Base-by-base conservation (phyloP, 2,329 filamentous ascomycete genomes). In the Pseudogymnoascus sp. region DNA sequence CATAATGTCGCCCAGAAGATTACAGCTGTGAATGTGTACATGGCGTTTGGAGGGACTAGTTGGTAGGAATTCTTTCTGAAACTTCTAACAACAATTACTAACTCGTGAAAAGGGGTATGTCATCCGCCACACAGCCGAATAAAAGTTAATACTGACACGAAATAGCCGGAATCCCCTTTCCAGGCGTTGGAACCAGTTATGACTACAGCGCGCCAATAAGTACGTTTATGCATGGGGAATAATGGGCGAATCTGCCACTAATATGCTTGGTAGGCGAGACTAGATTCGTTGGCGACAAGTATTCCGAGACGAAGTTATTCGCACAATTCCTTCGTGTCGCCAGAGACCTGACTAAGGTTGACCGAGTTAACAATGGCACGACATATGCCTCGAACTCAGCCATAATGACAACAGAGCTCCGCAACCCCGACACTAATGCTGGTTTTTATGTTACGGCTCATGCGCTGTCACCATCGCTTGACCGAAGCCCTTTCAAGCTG, bases 11-110 rank as follows among this genome's bases (percentile, higher is more conserved):
- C 78, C 25, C 81, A 87, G 67, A 76, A 82, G 0, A 79, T 86
- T 3, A 84, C 82, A 0, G 82, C 82, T 0, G 79, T 86, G 62
- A 85, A 79, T 30, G 71, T 88, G 1, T 88, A 88, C 69, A 87
- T 88, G 84, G 73, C 85, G 60, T 88, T 80, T 60, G 85, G 85
- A 3, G 85, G 85, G 2, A 87, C 85, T 0, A 86, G 83, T 65
- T 87, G 83, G 84, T 66, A 60, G 35, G 61, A 12, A 12, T 12
- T 33, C 36, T 23, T 55, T 28, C 5, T 1, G 28, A 19, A 33
- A 33, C 28, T 22, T 33, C 3, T 55, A 28, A 12, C 1, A 19
- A 19, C n/a, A 55, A 33, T 16, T 4, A 22, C 49, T 55, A 22
- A 55, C 25, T 33, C 28, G 16, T 33, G 5, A 22, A 8, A 14